Base-by-base conservation (phyloP, 345 rosid species). In the Lumnitzera racemosa region DNA sequence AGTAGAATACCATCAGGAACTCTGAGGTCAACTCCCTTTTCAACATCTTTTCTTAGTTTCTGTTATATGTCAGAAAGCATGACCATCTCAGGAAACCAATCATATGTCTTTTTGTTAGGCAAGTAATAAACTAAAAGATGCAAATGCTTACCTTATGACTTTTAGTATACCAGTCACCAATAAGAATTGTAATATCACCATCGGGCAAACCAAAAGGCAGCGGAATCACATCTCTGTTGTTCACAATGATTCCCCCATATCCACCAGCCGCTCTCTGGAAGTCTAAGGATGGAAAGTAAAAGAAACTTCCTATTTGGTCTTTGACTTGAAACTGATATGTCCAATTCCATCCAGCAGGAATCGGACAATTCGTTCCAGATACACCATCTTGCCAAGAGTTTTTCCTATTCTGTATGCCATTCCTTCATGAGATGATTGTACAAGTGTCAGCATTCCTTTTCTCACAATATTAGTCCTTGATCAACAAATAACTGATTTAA, bases 351-450 rank as follows among this genome's bases (percentile, higher is more conserved):
- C 96, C 90, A 29, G 91, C 74, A 59, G 83, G 89, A 47, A 91
- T 88, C 10, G 95, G 95, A 64, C 98, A 88, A 76, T 86, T 91
- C 41, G 98, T 84, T 61, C 95, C 98, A 25, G 67, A 71, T 58
- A 89, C 96, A 56, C 96, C 95, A 59, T 91, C 96, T 73, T 88
- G 91, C 98, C 98, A 86, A 63, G 90, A 84, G 68, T 89, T 86
- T 72, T 83, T 85, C 73, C 96, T 74, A 36, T 81, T 84, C 47
- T 91, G 95, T 64, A 86, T 46, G 3, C 90, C 91, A 73, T 91
- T 89, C 89, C 91, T 81, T 54, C 64, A 69, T 25, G 29, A 51
- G 12, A 58, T 12, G 7, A 73, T 66, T 23, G 20, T 36, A 51
- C 15, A 49, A 53, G 43, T 36, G 10, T 36, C 43, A 36, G 43